phyloP scores from a whole-genome alignment of 192 early-diverging fungal genomes.

The Martensiomyces pterosporus region DNA sequence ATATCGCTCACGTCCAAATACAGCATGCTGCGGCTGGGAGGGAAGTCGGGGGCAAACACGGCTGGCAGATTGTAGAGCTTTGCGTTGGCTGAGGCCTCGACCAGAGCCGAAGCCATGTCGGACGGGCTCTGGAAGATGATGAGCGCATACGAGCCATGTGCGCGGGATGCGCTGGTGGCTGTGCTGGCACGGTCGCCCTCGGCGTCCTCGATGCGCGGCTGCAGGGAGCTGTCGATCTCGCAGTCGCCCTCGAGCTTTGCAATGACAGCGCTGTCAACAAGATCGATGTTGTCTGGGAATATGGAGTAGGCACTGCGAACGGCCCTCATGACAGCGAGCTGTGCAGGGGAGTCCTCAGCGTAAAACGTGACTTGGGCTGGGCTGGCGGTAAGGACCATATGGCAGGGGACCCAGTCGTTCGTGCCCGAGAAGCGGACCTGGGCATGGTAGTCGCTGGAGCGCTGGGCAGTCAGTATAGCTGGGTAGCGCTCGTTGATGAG shows the following conservation, averaged over 20 bases:
- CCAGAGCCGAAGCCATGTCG: conserved; percentile 45
- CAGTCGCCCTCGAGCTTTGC: conserved; percentile 55
- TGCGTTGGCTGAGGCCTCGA: conserved; percentile 18
- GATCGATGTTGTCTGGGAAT: conserved; percentile 50
- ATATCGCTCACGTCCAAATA: conserved; percentile 31
- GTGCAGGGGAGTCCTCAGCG: conserved; percentile 22
- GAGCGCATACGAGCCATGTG: conserved; percentile 46
- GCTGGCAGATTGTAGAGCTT: conserved; percentile 39
- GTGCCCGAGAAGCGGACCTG: conserved; percentile 49
- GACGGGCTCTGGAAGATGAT: conserved; percentile 45
- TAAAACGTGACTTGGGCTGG: conserved; percentile 29
- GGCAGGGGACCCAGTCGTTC: conserved; percentile 52
- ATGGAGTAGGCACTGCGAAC: conserved; percentile 45
- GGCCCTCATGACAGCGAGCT: conserved; percentile 33
- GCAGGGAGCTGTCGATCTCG: conserved; percentile 46
- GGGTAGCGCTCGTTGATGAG: conserved; percentile 42
- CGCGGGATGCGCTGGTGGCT: conserved; percentile 25
- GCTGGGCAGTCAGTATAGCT: conserved; percentile 13
- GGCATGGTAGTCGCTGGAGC: conserved; percentile 28
- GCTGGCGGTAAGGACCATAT: conserved; percentile 28
- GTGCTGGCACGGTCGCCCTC: conserved; percentile 25
- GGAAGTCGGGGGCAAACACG: conserved; percentile 30
- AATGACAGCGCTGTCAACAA: conserved; percentile 48
- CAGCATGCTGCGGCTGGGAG: conserved; percentile 29
- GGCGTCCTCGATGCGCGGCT: conserved; percentile 38